These are phyloP conservation scores for Hirschfeldia incana DNA, from an alignment of 345 rosid species.

Conservation along the genomic window DNA sequence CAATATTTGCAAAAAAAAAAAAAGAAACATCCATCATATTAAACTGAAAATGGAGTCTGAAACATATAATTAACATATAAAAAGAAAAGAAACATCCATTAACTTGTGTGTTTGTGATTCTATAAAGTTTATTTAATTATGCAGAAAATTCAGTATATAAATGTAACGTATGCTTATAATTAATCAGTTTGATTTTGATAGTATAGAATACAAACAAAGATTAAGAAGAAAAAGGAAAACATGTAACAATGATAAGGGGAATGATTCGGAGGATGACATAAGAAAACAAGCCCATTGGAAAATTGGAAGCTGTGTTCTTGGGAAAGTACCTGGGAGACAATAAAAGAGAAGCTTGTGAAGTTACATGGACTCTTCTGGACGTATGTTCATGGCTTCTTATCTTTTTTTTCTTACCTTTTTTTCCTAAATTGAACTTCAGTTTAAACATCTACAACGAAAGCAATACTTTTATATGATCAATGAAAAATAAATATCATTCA, in stretches of 20 bases:
- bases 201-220: neutral
- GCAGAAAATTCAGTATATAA: neutral
- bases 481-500: neutral
- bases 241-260: neutral
- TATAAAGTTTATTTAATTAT: neutral
- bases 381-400: conserved; percentile 27
- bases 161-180: neutral
- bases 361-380: conserved; percentile 74
- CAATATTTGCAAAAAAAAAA: neutral
- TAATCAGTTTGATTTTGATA: neutral
- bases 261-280: conserved; percentile 13
- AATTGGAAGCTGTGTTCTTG: conserved; percentile 31
- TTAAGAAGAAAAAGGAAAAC: neutral
- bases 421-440: conserved; percentile 12
- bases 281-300: conserved; percentile 39
- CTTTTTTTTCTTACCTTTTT: neutral
- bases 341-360: conserved; percentile 43
- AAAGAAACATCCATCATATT: neutral
- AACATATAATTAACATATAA: neutral
- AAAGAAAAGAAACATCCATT: no score
- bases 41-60: neutral
- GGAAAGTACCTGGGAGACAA: conserved; percentile 45
- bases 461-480: neutral
- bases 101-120: neutral
- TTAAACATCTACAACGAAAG: neutral